A percentile compares a stretch with the other conserved stretches of the same genome.
These are phyloP conservation scores for Salinomyces thailandicus DNA, from an alignment of 2,329 filamentous ascomycete species.

Conservation along the genomic window DNA sequence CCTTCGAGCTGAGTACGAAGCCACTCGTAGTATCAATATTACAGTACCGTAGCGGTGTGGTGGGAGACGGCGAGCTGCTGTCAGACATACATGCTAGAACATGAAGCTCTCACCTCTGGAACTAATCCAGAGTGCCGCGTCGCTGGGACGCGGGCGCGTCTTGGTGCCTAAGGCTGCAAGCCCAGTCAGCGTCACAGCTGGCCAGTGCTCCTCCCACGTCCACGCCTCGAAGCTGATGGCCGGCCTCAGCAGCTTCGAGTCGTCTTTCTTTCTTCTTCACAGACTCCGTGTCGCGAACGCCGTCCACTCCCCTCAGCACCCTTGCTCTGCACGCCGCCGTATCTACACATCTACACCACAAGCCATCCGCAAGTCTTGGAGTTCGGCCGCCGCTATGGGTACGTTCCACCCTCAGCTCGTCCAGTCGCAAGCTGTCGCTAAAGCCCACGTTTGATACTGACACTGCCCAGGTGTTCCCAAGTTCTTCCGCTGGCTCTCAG, in stretches of 20 bases:
- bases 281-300: constrained; percentile 29
- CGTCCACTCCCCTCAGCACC: constrained; percentile 15
- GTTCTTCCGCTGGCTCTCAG: constrained; percentile 98
- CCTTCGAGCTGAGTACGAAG: too few species aligned
- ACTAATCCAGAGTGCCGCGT: too few species aligned
- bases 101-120: too few species aligned
- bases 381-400: constrained; percentile 27
- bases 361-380: constrained; percentile 15
- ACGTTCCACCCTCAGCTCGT: constrained; percentile 6
- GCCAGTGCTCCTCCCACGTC: too few species aligned
- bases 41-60: too few species aligned
- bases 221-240: too few species aligned
- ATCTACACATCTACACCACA: constrained; percentile 3
- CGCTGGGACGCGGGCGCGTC: too few species aligned
- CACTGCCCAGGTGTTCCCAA: constrained; percentile 63
- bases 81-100: too few species aligned
- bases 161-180: too few species aligned
- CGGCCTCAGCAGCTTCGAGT: not conserved
- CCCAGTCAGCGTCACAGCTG: too few species aligned
- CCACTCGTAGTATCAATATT: too few species aligned
- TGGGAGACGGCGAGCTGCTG: too few species aligned
- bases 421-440: not conserved
- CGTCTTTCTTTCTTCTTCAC: constrained; percentile 20
- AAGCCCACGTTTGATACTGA: constrained; percentile 13
- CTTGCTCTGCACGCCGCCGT: constrained; percentile 2